These are phyloP conservation scores for Solanum peruvianum DNA, from an alignment of 257 asterid species.

Conservation along the genomic window DNA sequence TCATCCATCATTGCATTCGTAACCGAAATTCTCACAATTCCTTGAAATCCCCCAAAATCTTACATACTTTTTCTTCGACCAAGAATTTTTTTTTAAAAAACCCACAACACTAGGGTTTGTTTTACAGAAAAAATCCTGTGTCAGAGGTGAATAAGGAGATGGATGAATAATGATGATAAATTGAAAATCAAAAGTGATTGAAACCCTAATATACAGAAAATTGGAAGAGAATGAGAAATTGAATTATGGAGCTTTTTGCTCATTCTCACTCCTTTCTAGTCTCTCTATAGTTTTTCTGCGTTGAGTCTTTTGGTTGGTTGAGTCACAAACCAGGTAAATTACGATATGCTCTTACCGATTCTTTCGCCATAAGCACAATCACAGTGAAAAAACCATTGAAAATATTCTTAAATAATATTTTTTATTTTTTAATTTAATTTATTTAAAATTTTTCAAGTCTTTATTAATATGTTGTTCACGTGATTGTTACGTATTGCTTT, in stretches of 20 bases:
- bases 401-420: too few species aligned
- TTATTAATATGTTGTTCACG: too few species aligned
- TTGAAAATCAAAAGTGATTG: not conserved
- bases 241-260: not conserved
- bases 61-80: not conserved
- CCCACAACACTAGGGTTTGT: not conserved
- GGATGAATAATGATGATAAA: not conserved
- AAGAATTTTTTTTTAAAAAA: not conserved
- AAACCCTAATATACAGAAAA: not conserved
- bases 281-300: not conserved
- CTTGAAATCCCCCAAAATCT: not conserved
- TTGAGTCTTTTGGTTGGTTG: not conserved
- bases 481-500: too few species aligned
- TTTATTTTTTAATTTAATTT: too few species aligned
- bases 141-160: not conserved
- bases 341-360: not conserved
- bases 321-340: not conserved
- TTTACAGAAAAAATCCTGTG: not conserved
- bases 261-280: not conserved
- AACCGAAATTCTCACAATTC: not conserved
- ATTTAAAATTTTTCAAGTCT: too few species aligned
- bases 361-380: not conserved
- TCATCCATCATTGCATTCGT: conserved; percentile 27
- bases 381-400: too few species aligned
- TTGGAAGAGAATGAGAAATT: not conserved